Conservation (phyloP, 176 grass and related monocot species). For the Pharus latifolius region DNA sequence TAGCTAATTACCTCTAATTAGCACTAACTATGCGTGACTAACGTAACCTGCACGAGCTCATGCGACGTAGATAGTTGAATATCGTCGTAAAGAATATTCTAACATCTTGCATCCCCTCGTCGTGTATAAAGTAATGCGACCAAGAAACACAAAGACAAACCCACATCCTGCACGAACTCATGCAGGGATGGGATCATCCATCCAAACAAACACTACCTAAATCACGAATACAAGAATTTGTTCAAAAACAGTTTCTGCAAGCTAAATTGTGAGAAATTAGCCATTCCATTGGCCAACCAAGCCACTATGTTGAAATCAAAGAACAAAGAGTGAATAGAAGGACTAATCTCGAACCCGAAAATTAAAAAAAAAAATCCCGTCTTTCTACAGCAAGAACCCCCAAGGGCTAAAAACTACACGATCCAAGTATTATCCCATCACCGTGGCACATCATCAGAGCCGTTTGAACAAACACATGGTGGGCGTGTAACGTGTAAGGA, state of each 20-base stretch:
- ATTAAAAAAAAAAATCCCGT: not conserved
- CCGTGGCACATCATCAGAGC: not conserved
- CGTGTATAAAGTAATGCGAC: no score
- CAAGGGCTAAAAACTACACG: not conserved
- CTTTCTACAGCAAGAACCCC: not conserved
- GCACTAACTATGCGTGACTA: no score
- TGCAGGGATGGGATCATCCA: no score
- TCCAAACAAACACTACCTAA: no score
- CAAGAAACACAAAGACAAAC: no score
- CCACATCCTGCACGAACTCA: no score
- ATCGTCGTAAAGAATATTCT: no score
- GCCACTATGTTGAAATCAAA: not conserved
- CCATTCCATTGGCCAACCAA: not conserved
- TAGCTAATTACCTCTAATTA: no score
- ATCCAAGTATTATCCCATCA: not conserved
- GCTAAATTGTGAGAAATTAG: not conserved
- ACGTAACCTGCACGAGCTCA: no score
- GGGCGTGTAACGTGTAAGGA: not conserved
- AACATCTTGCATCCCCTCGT: no score
- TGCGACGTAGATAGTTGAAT: no score
- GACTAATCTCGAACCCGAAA: not conserved
- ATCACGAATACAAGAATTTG: not conserved
- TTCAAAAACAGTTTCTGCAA: not conserved
- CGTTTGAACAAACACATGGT: not conserved
- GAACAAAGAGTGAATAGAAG: not conserved